Percentiles rank a stretch among this genome's conserved stretches.
These are phyloP conservation scores for Pythium folliculosum DNA, from an alignment of 352 stramenopile genomes.

Conservation along the genomic window DNA sequence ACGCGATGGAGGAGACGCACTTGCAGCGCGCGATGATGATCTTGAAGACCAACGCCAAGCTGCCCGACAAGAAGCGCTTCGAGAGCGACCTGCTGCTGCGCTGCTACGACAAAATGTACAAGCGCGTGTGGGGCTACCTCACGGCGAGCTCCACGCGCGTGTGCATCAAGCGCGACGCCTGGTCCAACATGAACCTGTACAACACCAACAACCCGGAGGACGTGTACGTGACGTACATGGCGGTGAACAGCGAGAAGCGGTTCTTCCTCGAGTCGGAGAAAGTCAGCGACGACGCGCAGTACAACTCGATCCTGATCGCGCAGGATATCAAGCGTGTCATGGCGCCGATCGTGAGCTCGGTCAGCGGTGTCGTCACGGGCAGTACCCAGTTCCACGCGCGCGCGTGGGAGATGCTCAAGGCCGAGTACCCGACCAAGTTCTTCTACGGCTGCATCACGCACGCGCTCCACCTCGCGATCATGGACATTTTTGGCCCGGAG, in stretches of 20 bases:
- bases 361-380: constrained; percentile 75
- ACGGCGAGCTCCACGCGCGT: constrained; percentile 61
- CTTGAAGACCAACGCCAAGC: constrained; percentile 53
- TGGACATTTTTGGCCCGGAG: constrained; percentile 80
- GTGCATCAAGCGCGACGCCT: constrained; percentile 79
- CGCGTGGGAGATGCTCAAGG: constrained; percentile 84
- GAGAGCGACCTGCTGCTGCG: constrained; percentile 60
- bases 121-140: constrained; percentile 78
- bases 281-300: constrained; percentile 53
- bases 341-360: constrained; percentile 62
- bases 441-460: constrained; percentile 87
- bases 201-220: constrained; percentile 69
- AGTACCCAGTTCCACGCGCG: constrained; percentile 74
- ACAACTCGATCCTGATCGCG: constrained; percentile 81
- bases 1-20: constrained; percentile 71
- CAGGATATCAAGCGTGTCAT: constrained; percentile 86
- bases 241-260: constrained; percentile 71
- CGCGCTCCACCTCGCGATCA: constrained; percentile 76
- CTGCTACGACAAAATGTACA: constrained; percentile 87
- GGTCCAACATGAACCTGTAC: constrained; percentile 82
- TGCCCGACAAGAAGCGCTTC: constrained; percentile 75
- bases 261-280: constrained; percentile 86
- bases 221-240: constrained; percentile 79
- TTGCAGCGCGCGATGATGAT: constrained; percentile 64
- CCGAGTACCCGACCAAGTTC: constrained; percentile 84